phyloP scores from a whole-genome alignment of 495 filamentous ascomycete species.

The Chaetomium tenue region DNA sequence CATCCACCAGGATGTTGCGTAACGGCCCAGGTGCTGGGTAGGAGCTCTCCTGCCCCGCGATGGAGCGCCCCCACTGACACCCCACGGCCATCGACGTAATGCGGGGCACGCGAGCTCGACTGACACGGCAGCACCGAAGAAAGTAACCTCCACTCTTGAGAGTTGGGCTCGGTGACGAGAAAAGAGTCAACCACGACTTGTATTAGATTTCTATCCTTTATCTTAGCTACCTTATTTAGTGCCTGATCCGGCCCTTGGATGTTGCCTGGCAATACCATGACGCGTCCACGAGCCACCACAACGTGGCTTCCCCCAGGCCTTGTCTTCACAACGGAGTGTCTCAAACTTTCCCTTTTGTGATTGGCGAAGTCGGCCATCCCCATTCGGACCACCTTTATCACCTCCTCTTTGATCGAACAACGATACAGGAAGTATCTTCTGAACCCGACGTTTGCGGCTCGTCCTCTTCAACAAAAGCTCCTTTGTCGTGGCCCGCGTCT shows the following conservation, averaged over 20 bases:
- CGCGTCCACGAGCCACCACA: not conserved
- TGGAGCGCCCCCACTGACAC: not conserved
- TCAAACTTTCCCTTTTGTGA: not conserved
- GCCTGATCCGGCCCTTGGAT: too few species aligned
- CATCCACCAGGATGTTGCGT: too few species aligned
- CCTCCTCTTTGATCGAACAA: not conserved
- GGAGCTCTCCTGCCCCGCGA: not conserved
- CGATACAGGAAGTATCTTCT: not conserved
- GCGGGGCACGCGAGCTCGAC: not conserved
- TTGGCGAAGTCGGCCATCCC: not conserved
- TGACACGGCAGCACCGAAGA: too few species aligned
- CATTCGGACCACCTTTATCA: not conserved
- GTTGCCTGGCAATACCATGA: not conserved
- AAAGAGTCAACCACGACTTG: too few species aligned
- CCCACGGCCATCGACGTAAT: conserved; percentile 4
- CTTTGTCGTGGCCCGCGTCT: not conserved
- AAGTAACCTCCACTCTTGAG: too few species aligned
- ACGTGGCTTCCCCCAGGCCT: not conserved
- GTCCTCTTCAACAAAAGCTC: not conserved
- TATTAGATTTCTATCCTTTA: too few species aligned
- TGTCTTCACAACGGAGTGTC: not conserved
- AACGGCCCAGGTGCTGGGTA: too few species aligned
- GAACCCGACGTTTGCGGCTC: not conserved
- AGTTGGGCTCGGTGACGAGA: too few species aligned
- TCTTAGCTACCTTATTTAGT: too few species aligned